These are phyloP conservation scores for Lichtheimia corymbifera DNA, from an alignment of 371 early-diverging fungal genomes.

Conservation along the genomic window DNA sequence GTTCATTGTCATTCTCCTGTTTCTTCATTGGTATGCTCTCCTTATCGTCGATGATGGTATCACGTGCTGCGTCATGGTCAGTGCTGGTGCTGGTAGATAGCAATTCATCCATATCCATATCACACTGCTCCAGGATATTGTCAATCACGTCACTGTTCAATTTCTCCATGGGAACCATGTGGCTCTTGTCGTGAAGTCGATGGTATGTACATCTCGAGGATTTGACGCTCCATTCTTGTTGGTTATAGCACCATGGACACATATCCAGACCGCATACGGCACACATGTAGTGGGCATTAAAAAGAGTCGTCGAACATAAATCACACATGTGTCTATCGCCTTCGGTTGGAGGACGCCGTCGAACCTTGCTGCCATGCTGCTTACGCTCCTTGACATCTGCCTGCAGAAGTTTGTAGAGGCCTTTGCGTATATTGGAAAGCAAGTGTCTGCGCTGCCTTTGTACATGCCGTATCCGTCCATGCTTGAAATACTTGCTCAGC, in stretches of 20 bases:
- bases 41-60: background rate
- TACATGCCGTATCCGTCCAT: background rate
- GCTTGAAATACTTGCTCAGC: background rate
- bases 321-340: conserved; percentile 52
- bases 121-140: conserved; percentile 13
- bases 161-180: conserved; percentile 40
- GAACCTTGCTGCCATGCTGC: background rate
- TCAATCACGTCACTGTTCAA: conserved; percentile 17
- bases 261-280: conserved; percentile 53
- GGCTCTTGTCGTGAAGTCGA: conserved; percentile 25
- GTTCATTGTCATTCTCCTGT: no score
- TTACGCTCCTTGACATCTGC: conserved; percentile 2
- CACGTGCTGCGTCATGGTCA: no score
- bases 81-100: background rate
- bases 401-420: conserved; percentile 3
- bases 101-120: conserved; percentile 3
- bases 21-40: background rate
- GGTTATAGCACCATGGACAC: conserved; percentile 53
- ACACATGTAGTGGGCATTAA: conserved; percentile 57
- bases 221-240: conserved; percentile 21
- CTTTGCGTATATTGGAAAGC: conserved; percentile 8
- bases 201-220: conserved; percentile 12
- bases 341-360: conserved; percentile 13
- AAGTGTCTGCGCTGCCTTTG: background rate
- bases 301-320: conserved; percentile 43